Evolutionary conservation across 2,329 filamentous ascomycete species (phyloP).

Genomic region (Colletotrichum limetticola): DNA sequence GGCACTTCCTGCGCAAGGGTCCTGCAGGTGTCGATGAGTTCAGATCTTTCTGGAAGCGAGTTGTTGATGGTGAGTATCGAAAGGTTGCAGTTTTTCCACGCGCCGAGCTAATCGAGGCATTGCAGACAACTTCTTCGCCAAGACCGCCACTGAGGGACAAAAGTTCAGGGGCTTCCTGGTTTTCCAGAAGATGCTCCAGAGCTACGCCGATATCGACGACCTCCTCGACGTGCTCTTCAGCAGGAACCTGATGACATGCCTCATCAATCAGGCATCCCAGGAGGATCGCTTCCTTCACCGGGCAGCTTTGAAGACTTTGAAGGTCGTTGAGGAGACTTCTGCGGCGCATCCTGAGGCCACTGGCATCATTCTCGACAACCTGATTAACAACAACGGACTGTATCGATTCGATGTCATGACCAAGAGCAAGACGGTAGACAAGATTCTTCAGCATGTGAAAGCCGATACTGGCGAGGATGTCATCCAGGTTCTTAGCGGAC

Average conservation of each 20-base stretch:
- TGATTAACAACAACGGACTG: constrained; percentile 77
- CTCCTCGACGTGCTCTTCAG: constrained; percentile 76
- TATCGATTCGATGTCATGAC: constrained; percentile 89
- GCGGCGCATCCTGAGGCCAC: constrained; percentile 70
- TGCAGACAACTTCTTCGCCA: constrained; percentile 83
- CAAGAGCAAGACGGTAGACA: constrained; percentile 86
- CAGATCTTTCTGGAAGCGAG: constrained; percentile 84
- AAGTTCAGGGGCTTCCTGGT: constrained; percentile 94
- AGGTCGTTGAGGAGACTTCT: constrained; percentile 73
- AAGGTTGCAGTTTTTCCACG: neutral
- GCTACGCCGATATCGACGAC: constrained; percentile 48
- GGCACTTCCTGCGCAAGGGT: constrained; percentile 55
- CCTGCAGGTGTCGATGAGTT: constrained; percentile 62
- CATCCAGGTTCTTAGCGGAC: constrained; percentile 52
- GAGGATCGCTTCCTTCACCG: constrained; percentile 83
- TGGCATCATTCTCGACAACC: constrained; percentile 68
- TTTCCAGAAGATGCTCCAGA: constrained; percentile 78
- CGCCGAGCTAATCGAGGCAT: constrained; percentile 38
- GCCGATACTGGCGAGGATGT: constrained; percentile 64
- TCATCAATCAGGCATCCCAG: constrained; percentile 85
- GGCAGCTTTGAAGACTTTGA: constrained; percentile 80
- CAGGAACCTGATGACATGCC: constrained; percentile 81
- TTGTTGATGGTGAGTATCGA: constrained; percentile 79
- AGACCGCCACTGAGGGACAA: constrained; percentile 83
- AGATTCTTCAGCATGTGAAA: constrained; percentile 71